A percentile compares a stretch with the other conserved stretches of the same genome.
phyloP scores from a whole-genome alignment of 306 rosid genomes.

The Corylus avellana region DNA sequence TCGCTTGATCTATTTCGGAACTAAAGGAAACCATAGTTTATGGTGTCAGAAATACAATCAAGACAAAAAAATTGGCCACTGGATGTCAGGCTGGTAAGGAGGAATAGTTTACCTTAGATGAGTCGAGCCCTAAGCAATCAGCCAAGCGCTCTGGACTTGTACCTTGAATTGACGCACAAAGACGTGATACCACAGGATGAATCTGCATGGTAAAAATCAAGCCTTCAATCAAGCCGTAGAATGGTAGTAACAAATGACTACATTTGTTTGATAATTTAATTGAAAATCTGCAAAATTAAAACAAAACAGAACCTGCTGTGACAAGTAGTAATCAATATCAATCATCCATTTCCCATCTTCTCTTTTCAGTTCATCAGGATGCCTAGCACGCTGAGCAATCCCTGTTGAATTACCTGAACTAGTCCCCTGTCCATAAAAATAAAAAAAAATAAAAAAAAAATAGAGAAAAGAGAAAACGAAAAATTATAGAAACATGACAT shows the following conservation, averaged over 20 bases:
- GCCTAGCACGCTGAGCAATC: conserved; percentile 94
- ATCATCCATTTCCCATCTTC: conserved; percentile 94
- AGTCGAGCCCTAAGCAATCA: conserved; percentile 89
- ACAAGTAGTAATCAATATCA: conserved; percentile 89
- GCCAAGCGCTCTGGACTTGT: conserved; percentile 95
- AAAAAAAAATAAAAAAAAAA: too few relatives aligned
- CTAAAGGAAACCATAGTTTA: conserved; percentile 40
- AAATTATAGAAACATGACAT: conserved; percentile 25
- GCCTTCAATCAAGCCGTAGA: conserved; percentile 27
- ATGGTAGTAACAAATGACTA: conserved; percentile 9
- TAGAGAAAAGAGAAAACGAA: neutral
- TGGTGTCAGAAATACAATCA: conserved; percentile 19
- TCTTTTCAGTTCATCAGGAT: conserved; percentile 93
- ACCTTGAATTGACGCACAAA: conserved; percentile 93
- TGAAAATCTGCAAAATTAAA: neutral
- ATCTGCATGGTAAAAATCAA: conserved; percentile 51
- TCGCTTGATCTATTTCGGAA: conserved; percentile 73
- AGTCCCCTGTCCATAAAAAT: conserved; percentile 59
- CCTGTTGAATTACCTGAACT: conserved; percentile 58
- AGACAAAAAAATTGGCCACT: conserved; percentile 3
- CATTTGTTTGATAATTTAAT: conserved; percentile 5
- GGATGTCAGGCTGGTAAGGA: conserved; percentile 18
- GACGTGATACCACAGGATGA: conserved; percentile 96
- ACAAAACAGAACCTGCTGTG: conserved; percentile 68
- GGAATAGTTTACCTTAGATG: conserved; percentile 66